Percentiles rank a stretch among this genome's conserved stretches.
Evolutionary conservation across 129 eudicot genomes (phyloP).

Genomic region (Flaveria trinervia): DNA sequence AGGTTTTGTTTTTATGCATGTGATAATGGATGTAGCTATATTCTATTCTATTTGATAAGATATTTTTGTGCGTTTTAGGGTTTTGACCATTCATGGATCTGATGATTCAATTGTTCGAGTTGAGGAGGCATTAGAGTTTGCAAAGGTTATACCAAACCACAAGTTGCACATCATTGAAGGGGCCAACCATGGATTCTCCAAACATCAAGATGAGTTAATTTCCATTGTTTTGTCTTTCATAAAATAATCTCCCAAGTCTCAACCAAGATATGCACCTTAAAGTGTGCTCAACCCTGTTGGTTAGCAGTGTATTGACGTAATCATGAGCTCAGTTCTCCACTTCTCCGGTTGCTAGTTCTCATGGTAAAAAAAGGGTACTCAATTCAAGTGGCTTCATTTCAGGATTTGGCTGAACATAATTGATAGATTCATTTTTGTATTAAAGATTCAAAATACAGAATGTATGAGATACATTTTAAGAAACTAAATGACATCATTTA

Average conservation of each 20-base stretch:
- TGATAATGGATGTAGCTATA: not conserved
- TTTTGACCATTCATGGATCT: constrained; percentile 76
- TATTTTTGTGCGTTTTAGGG: constrained; percentile 40
- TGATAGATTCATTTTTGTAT: constrained; percentile 11
- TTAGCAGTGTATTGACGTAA: too few species aligned
- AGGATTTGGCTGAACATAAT: not conserved
- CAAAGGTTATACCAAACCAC: constrained; percentile 78
- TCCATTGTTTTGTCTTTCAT: constrained; percentile 43
- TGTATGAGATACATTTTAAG: not conserved
- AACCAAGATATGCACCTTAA: not conserved
- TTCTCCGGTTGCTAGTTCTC: too few species aligned
- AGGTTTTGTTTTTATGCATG: constrained; percentile 2
- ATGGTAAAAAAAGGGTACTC: too few species aligned
- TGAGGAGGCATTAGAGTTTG: constrained; percentile 68
- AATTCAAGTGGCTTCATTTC: not conserved
- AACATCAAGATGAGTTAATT: constrained; percentile 45
- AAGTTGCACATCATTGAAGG: constrained; percentile 47
- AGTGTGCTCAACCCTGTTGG: too few species aligned
- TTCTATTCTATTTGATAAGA: not conserved
- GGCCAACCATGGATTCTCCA: constrained; percentile 46
- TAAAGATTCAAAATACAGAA: not conserved
- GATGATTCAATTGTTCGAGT: constrained; percentile 61
- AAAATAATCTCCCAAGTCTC: constrained; percentile 27
- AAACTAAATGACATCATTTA: not conserved
- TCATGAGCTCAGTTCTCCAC: too few species aligned